These are phyloP conservation scores for Raphanus raphanistrum DNA, from an alignment of 345 rosid species.

Conservation along the genomic window DNA sequence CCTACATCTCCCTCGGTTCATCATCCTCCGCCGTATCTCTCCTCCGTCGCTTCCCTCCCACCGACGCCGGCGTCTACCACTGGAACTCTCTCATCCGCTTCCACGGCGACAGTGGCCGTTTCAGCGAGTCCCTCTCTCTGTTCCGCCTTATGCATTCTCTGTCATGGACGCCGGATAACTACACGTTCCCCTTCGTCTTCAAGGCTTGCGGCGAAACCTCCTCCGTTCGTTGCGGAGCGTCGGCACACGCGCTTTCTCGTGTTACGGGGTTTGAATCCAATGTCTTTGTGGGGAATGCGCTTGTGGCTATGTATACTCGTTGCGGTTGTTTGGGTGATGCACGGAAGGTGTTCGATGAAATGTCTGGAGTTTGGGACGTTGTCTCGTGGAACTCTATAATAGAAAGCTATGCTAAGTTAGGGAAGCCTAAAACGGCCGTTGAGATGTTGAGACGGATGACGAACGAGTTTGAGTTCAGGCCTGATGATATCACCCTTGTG, in stretches of 20 bases:
- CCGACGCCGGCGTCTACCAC: constrained; percentile 53
- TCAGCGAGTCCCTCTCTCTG: constrained; percentile 40
- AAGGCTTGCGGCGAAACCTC: constrained; percentile 72
- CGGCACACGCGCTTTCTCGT: constrained; percentile 51
- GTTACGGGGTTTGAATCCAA: constrained; percentile 54
- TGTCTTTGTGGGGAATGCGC: constrained; percentile 71
- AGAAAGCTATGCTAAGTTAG: constrained; percentile 52
- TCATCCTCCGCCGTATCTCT: constrained; percentile 54
- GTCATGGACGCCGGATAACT: constrained; percentile 70
- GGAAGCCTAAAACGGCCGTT: constrained; percentile 47
- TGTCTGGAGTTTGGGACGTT: constrained; percentile 55
- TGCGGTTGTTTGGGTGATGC: constrained; percentile 58
- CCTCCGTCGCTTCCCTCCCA: constrained; percentile 53
- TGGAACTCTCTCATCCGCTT: constrained; percentile 73
- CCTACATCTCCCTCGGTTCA: constrained; percentile 58
- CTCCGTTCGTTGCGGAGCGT: constrained; percentile 44
- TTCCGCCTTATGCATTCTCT: constrained; percentile 51
- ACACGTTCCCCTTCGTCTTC: constrained; percentile 73
- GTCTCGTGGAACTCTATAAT: constrained; percentile 81
- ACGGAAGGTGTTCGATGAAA: constrained; percentile 69
- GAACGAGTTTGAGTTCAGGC: constrained; percentile 33
- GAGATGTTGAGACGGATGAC: constrained; percentile 55
- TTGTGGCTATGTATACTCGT: constrained; percentile 62
- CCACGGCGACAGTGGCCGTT: constrained; percentile 42
- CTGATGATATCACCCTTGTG: constrained; percentile 68